phyloP scores from a whole-genome alignment of 768 basidiomycete species.

The Dentipellis sp. region DNA sequence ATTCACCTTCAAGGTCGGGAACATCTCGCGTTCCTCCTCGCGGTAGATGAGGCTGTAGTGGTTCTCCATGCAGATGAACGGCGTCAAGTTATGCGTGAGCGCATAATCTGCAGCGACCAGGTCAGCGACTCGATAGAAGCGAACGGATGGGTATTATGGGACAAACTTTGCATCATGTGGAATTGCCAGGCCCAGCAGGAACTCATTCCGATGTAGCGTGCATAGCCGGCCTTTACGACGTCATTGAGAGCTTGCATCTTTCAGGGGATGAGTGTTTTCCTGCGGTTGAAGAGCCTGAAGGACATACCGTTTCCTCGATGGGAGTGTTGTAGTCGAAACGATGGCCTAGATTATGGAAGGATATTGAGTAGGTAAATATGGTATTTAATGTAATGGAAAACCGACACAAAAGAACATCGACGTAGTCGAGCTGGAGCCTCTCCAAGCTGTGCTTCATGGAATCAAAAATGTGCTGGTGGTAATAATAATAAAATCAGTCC shows the following conservation, averaged over 20 bases:
- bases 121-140: not conserved
- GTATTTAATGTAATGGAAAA: not conserved
- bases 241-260: conserved; percentile 31
- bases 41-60: conserved; percentile 27
- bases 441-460: conserved; percentile 46
- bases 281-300: no score
- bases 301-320: not conserved
- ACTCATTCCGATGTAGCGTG: conserved; percentile 25
- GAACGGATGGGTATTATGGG: not conserved
- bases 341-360: not conserved
- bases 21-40: conserved; percentile 27
- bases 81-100: not conserved
- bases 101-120: conserved; percentile 10
- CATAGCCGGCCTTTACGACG: conserved; percentile 29
- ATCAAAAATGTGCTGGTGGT: conserved; percentile 55
- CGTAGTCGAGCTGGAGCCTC: conserved; percentile 61
- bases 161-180: not conserved
- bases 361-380: not conserved
- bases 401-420: conserved; percentile 61
- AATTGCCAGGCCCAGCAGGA: conserved; percentile 20
- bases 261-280: not conserved
- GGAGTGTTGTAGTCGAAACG: not conserved
- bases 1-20: conserved; percentile 17
- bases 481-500: no score
- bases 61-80: conserved; percentile 31